Base-by-base conservation (phyloP, 2,329 filamentous ascomycete species). In the Aspergillus sp. region DNA sequence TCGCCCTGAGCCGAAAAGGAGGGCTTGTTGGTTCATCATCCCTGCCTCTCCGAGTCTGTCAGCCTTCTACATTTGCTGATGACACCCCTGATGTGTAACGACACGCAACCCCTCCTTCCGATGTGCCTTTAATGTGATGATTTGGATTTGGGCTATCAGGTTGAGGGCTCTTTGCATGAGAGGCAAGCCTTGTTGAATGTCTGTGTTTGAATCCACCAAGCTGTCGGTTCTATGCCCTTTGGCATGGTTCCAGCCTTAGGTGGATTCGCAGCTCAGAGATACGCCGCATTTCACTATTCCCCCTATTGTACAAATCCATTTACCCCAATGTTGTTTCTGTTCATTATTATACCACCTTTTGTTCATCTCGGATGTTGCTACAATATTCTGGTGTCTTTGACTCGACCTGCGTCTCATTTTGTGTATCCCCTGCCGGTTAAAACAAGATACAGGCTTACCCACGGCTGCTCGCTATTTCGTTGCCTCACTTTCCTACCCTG, bases 321-420 rank as follows among this genome's bases (percentile, higher is more conserved):
- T 20, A 15, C 39, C 34, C 37, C 44, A 20, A n/a, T 19, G 41
- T 15, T 57, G 37, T 56, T 62, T 54, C 57, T 54, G 51, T 56
- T 60, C 54, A 54, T 66, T 66, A 64, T 65, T 66, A 64, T 65
- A 66, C 64, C 63, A 62, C 59, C 57, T 61, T 56, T 51, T 57
- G 62, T 61, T 56, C 57, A 56, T 47, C 45, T 58, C 39, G 55
- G 57, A 64, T 62, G 56, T 59, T 47, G 53, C 51, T 55, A 46
- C 56, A 58, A 56, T 62, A 41, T 54, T 56, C 51, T 39, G 33
- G 50, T 46, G 51, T 57, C 48, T 58, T 57, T 56, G 51, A 42
- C 45, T 52, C 47, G 47, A 24, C 27, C 27, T 49, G 46, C 46
- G 39, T 49, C 47, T 50, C 40, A 39, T n/a, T 51, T 53, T 39